These are phyloP conservation scores for Calonectria pseudoturangicola DNA, from an alignment of 2,329 filamentous ascomycete species.

Conservation along the genomic window DNA sequence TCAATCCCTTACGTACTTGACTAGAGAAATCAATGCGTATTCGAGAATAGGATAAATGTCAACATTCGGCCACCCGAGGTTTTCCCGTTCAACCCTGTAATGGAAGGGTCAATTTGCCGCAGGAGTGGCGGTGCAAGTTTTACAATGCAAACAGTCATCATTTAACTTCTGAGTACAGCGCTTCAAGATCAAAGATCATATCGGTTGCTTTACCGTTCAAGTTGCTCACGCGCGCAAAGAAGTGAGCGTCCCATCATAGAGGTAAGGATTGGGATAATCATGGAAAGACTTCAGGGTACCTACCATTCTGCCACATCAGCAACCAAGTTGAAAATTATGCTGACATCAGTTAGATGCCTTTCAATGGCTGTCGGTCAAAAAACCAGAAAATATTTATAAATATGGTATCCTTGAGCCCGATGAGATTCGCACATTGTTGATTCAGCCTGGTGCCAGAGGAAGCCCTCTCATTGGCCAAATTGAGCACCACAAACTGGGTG, in stretches of 20 bases:
- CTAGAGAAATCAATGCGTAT: background rate
- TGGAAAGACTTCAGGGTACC: background rate
- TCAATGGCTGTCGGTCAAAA: background rate
- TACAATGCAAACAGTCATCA: background rate
- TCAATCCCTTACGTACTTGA: background rate
- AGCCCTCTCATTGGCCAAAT: slow-evolving; percentile 4
- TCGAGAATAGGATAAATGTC: background rate
- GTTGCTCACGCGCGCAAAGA: background rate
- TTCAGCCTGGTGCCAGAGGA: background rate
- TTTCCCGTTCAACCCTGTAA: background rate
- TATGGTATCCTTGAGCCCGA: background rate
- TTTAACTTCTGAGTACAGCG: background rate
- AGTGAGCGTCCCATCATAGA: background rate
- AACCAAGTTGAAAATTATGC: background rate
- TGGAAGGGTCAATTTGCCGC: background rate
- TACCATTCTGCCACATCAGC: background rate
- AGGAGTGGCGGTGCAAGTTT: background rate
- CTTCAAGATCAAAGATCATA: background rate
- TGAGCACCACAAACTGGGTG: slow-evolving; percentile 5
- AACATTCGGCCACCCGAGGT: background rate
- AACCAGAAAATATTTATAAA: background rate
- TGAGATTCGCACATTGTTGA: slow-evolving; percentile 3
- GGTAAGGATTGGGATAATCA: background rate
- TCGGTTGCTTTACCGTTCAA: background rate
- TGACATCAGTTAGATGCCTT: background rate